Percentiles rank a stretch among this genome's conserved stretches.
These are phyloP conservation scores for Mortierella sp. DNA, from an alignment of 371 early-diverging fungal species.

Conservation along the genomic window DNA sequence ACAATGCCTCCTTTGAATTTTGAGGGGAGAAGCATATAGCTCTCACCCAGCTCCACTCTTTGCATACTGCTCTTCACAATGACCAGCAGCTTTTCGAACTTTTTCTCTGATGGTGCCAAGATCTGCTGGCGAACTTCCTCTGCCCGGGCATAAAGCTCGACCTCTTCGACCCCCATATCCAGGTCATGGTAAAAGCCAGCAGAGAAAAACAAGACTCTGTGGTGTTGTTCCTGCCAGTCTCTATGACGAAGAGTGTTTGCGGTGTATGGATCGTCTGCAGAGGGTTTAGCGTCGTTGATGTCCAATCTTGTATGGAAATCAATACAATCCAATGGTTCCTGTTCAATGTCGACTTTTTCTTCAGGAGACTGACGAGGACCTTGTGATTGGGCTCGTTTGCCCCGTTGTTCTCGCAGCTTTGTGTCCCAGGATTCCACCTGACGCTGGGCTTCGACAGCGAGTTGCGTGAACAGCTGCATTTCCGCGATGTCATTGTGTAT, in stretches of 20 bases:
- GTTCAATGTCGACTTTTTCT: slow-evolving; percentile 10
- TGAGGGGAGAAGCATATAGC: slow-evolving; percentile 6
- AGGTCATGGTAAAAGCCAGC: slow-evolving; percentile 64
- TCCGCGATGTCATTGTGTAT: slow-evolving; percentile 13
- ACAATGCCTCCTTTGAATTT: slow-evolving; percentile 20
- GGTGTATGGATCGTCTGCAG: slow-evolving; percentile 12
- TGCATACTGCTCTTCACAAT: not conserved
- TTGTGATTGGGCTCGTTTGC: slow-evolving; percentile 3
- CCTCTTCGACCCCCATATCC: slow-evolving; percentile 52
- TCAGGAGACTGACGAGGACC: not conserved
- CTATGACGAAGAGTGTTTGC: slow-evolving; percentile 23
- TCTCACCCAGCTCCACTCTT: not conserved
- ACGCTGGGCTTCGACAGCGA: slow-evolving; percentile 11
- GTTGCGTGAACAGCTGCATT: slow-evolving; percentile 10
- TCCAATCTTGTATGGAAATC: slow-evolving; percentile 15
- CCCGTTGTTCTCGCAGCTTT: slow-evolving; percentile 11
- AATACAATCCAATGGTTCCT: slow-evolving; percentile 13
- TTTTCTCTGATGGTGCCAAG: slow-evolving; percentile 41
- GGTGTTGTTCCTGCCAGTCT: slow-evolving; percentile 65
- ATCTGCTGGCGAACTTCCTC: slow-evolving; percentile 58
- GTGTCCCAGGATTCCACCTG: slow-evolving; percentile 23
- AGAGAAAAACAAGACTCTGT: slow-evolving; percentile 68
- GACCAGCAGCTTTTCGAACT: slow-evolving; percentile 12
- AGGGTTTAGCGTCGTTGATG: not conserved
- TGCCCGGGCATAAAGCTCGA: slow-evolving; percentile 60